Base-by-base conservation (phyloP, 768 basidiomycete species). In the Suillus discolor region DNA sequence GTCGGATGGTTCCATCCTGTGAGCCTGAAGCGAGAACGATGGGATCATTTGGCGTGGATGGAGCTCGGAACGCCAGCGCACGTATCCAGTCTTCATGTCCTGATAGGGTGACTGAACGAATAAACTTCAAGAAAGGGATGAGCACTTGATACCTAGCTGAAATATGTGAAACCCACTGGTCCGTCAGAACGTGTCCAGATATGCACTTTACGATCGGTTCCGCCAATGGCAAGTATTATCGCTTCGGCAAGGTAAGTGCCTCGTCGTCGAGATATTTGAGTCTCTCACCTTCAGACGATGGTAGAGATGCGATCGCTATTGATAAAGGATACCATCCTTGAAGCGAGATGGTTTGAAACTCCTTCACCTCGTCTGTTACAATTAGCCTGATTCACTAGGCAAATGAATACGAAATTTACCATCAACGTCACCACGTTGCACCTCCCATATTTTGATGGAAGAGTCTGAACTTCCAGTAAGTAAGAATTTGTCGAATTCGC, bases 1-100 rank as follows among this genome's bases (percentile, higher is more conserved):
- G 79, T 47, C 97, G 89, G 62, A 99, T 93, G 36, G 93, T 96
- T 9, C 89, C 88, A 74, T 99, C 97, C 78, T 99, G 97, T 11
- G 96, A 96, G 1, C 95, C 97, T 28, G 96, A 96, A 1, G 97
- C 96, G 44, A 99, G 82, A 0, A 91, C 74, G 9, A 98, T 81
- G 38, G 83, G 78, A n/a, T 82, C 79, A 41, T 62, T 41, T 20
- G 55, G 34, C 57, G 53, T 38, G 4, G 74, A 66, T 6, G 71
- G 67, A 20, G 63, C 55, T 54, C 81, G 81, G 75, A 98, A 95
- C 2, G 89, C 84, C 44, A 99, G 85, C 66, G 88, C 83, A 62
- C 91, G 88, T 62, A 99, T 84, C 97, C 97, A 99, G 72, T 99
- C 97, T 82, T 97, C 93, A 72, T 99, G 97, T 2, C 97, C 97